Percentiles rank a stretch among this genome's conserved stretches.
Conservation (phyloP, 2,329 filamentous ascomycete species). For the Colletotrichum sojae region DNA sequence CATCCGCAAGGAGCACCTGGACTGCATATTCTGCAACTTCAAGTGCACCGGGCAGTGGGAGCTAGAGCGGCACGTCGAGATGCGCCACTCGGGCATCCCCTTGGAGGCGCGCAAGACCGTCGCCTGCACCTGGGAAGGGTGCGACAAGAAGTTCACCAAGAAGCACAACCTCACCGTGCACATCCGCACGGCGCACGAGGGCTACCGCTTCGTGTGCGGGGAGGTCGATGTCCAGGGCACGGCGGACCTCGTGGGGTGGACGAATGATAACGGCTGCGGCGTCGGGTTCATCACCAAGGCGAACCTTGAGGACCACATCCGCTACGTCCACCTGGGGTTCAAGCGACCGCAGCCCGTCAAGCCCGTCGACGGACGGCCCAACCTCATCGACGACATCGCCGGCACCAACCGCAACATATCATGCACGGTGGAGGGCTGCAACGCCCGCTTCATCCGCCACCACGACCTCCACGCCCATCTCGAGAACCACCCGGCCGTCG, state of each 20-base stretch:
- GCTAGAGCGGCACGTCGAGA: slow-evolving; percentile 83
- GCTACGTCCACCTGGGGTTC: slow-evolving; percentile 82
- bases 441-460: slow-evolving; percentile 63
- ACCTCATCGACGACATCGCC: slow-evolving; percentile 60
- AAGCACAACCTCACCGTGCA: slow-evolving; percentile 88
- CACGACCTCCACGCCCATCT: slow-evolving; percentile 65
- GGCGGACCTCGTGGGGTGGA: slow-evolving; percentile 75
- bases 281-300: slow-evolving; percentile 83
- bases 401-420: slow-evolving; percentile 60
- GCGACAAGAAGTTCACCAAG: slow-evolving; percentile 84
- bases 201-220: slow-evolving; percentile 85
- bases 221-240: slow-evolving; percentile 71
- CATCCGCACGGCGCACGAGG: slow-evolving; percentile 82
- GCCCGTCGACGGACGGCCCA: slow-evolving; percentile 44
- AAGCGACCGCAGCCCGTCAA: slow-evolving; percentile 55
- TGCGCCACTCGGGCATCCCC: slow-evolving; percentile 76
- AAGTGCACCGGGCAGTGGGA: slow-evolving; percentile 76
- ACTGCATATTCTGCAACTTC: slow-evolving; percentile 82
- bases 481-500: slow-evolving; percentile 47
- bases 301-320: slow-evolving; percentile 86
- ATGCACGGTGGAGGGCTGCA: slow-evolving; percentile 60
- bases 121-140: slow-evolving; percentile 76
- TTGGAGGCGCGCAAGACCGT: slow-evolving; percentile 76
- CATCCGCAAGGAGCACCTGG: slow-evolving; percentile 78
- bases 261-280: slow-evolving; percentile 78